These are phyloP conservation scores for Spergularia marina DNA, from an alignment of 148 eudicot genomes.

Conservation along the genomic window DNA sequence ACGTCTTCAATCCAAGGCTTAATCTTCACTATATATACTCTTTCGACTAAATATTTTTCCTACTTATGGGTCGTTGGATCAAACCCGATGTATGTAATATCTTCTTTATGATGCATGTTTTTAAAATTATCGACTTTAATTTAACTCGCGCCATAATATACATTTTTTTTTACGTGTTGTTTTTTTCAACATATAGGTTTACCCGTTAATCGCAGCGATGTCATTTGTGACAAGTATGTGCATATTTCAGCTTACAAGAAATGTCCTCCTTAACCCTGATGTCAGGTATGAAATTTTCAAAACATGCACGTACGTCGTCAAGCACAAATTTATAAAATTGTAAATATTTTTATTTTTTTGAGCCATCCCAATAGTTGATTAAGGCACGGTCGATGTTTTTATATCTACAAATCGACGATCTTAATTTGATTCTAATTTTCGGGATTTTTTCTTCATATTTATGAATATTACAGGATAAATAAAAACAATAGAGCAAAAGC, in stretches of 20 bases:
- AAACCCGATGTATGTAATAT: conserved; percentile 51
- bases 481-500: conserved; percentile 48
- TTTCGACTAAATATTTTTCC: not conserved
- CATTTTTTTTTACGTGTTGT: not conserved
- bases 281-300: conserved; percentile 50
- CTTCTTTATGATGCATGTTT: no score
- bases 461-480: conserved; percentile 40
- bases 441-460: no score
- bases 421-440: no score
- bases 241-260: conserved; percentile 75
- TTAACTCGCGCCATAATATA: no score
- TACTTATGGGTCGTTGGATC: conserved; percentile 52
- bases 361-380: no score
- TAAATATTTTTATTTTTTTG: no score
- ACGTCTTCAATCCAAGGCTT: no score
- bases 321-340: not conserved
- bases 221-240: conserved; percentile 69
- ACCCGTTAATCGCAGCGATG: conserved; percentile 91
- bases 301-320: not conserved
- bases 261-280: conserved; percentile 66
- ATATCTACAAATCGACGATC: no score
- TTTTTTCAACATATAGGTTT: conserved; percentile 43
- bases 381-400: no score
- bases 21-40: not conserved
- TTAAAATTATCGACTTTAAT: no score